phyloP scores from a whole-genome alignment of 495 filamentous ascomycete genomes.

The Sphaerosporella brunnea region DNA sequence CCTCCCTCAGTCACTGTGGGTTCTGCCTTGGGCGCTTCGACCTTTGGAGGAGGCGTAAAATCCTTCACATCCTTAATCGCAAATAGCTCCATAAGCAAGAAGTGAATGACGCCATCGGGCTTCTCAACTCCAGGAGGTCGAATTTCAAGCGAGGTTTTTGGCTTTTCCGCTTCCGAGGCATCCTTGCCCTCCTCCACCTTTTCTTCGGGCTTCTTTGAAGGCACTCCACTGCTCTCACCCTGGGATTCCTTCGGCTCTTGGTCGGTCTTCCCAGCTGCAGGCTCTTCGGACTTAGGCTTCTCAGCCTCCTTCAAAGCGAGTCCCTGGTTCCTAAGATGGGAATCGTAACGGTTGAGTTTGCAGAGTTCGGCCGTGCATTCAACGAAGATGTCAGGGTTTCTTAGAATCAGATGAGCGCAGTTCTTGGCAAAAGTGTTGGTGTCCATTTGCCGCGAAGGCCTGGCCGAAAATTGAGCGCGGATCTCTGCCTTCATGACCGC shows the following conservation, averaged over 20 bases:
- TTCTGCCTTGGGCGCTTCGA: slow-evolving; percentile 3
- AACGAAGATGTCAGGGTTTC: slow-evolving; percentile 73
- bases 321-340: slow-evolving; percentile 31
- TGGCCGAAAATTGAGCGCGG: slow-evolving; percentile 45
- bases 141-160: slow-evolving; percentile 42
- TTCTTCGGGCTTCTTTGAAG: slow-evolving; percentile 1
- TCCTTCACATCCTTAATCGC: slow-evolving; percentile 50
- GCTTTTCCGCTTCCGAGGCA: slow-evolving; percentile 39
- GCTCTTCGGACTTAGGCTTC: slow-evolving; percentile 18
- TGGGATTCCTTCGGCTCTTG: slow-evolving; percentile 24
- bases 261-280: slow-evolving; percentile 27
- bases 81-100: slow-evolving; percentile 80
- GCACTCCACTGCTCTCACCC: slow-evolving; percentile 1
- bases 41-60: slow-evolving; percentile 6
- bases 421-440: slow-evolving; percentile 53
- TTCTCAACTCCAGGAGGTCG: slow-evolving; percentile 80
- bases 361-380: slow-evolving; percentile 77
- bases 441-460: slow-evolving; percentile 43
- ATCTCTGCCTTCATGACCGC: slow-evolving; percentile 92
- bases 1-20: not conserved
- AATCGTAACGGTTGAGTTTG: slow-evolving; percentile 46
- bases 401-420: slow-evolving; percentile 65
- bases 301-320: slow-evolving; percentile 40
- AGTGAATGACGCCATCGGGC: slow-evolving; percentile 90
- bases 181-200: slow-evolving; percentile 24